These are phyloP conservation scores for Hanseniaspora jakobsenii DNA, from an alignment of 805 yeast species.

Conservation along the genomic window DNA sequence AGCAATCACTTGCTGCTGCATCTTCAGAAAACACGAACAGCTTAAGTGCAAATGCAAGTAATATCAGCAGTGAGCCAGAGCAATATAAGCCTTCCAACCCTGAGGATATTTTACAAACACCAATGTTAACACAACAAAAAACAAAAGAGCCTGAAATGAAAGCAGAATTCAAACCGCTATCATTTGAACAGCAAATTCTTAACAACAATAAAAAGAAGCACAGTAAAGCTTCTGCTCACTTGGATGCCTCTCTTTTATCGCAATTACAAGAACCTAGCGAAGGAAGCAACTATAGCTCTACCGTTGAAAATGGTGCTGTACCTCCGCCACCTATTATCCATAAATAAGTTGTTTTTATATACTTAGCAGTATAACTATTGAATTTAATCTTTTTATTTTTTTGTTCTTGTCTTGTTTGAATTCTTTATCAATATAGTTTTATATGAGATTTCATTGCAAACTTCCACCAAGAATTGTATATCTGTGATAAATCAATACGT, in stretches of 20 bases:
- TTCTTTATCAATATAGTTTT: too few species aligned
- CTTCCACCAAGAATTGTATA: too few species aligned
- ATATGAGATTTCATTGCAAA: too few species aligned
- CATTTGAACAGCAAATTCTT: slow-evolving; percentile 14
- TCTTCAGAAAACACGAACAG: too few species aligned
- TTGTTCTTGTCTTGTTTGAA: too few species aligned
- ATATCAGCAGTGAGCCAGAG: too few species aligned
- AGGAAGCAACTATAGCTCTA: neutral
- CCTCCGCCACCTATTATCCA: slow-evolving; percentile 14
- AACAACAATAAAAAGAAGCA: slow-evolving; percentile 12
- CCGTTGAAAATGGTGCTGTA: neutral
- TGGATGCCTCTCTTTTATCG: slow-evolving; percentile 2
- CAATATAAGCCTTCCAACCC: neutral
- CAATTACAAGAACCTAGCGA: slow-evolving; percentile 14
- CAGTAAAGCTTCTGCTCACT: neutral
- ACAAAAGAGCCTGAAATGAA: neutral
- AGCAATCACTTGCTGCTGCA: too few species aligned
- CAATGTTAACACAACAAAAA: neutral
- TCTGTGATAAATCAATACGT: too few species aligned
- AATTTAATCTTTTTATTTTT: too few species aligned
- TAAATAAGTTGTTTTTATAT: neutral
- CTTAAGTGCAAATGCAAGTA: neutral
- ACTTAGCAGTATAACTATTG: too few species aligned
- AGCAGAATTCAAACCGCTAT: slow-evolving; percentile 10
- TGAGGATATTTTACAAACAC: slow-evolving; percentile 7